Conservation (phyloP, 1,284 basidiomycete species). For the Meira miltonrushii region DNA sequence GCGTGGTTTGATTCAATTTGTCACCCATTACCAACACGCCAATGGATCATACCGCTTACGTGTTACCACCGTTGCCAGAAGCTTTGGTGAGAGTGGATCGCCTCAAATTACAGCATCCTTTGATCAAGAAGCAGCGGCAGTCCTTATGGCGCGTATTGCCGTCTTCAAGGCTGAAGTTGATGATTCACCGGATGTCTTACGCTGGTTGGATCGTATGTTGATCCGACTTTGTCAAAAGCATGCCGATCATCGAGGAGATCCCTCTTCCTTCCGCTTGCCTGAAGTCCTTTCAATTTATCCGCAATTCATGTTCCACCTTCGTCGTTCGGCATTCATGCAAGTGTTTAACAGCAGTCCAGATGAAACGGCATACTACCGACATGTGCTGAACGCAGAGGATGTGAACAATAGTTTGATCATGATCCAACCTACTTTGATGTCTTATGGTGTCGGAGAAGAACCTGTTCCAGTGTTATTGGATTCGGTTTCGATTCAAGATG, state of each 20-base stretch:
- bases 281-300: slow-evolving; percentile 99
- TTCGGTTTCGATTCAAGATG: slow-evolving; percentile 93
- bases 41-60: slow-evolving; percentile 89
- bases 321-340: slow-evolving; percentile 95
- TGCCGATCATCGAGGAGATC: slow-evolving; percentile 95
- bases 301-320: slow-evolving; percentile 99
- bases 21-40: slow-evolving; percentile 97
- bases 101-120: slow-evolving; percentile 88
- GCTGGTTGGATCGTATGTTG: slow-evolving; percentile 98
- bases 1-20: slow-evolving; percentile 93
- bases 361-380: slow-evolving; percentile 96
- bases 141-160: slow-evolving; percentile 96
- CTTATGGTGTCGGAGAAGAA: slow-evolving; percentile 83
- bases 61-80: slow-evolving; percentile 92
- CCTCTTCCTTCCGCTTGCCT: slow-evolving; percentile 81
- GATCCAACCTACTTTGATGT: slow-evolving; percentile 99
- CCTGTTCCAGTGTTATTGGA: slow-evolving; percentile 94
- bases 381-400: slow-evolving; percentile 93
- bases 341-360: slow-evolving; percentile 99
- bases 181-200: slow-evolving; percentile 90
- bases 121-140: slow-evolving; percentile 96
- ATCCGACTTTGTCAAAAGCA: slow-evolving; percentile 99
- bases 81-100: slow-evolving; percentile 93
- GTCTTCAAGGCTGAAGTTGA: slow-evolving; percentile 99
- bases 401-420: slow-evolving; percentile 99